Evolutionary conservation across 768 basidiomycete species (phyloP).

Genomic region (Tylopilus vinaceipallidus): DNA sequence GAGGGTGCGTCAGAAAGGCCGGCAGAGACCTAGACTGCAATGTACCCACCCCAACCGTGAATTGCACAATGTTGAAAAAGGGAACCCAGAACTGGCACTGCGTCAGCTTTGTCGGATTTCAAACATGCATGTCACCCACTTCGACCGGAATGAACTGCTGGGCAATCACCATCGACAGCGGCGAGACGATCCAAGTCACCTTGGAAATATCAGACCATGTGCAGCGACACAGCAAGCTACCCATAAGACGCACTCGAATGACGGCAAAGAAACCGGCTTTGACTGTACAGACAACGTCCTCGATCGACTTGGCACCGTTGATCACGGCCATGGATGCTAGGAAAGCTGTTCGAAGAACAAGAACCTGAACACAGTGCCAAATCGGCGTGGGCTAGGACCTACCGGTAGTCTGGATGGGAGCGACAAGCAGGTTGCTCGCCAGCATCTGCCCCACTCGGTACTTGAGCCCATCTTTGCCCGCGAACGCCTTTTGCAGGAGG

Average conservation of each 20-base stretch:
- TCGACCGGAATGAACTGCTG: conserved; percentile 79
- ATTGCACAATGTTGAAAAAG: conserved; percentile 80
- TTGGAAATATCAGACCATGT: conserved; percentile 28
- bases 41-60: conserved; percentile 65
- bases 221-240: not conserved
- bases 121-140: conserved; percentile 36
- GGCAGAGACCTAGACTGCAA: not conserved
- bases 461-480: conserved; percentile 62
- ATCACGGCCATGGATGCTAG: conserved; percentile 82
- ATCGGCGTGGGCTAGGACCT: conserved; percentile 20
- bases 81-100: conserved; percentile 75
- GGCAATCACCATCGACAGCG: conserved; percentile 69
- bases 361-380: not conserved
- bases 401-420: conserved; percentile 75
- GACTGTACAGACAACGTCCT: conserved; percentile 65
- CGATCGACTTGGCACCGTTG: conserved; percentile 67
- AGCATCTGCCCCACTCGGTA: conserved; percentile 72
- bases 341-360: conserved; percentile 50
- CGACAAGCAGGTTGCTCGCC: conserved; percentile 71
- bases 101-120: conserved; percentile 2
- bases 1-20: too few relatives aligned
- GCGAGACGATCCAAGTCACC: conserved; percentile 81
- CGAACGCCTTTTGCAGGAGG: conserved; percentile 70
- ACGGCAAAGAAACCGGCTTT: conserved; percentile 73
- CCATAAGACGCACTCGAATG: conserved; percentile 50